phyloP scores from a whole-genome alignment of 441 rosid species.

The Erodium moschatum region DNA sequence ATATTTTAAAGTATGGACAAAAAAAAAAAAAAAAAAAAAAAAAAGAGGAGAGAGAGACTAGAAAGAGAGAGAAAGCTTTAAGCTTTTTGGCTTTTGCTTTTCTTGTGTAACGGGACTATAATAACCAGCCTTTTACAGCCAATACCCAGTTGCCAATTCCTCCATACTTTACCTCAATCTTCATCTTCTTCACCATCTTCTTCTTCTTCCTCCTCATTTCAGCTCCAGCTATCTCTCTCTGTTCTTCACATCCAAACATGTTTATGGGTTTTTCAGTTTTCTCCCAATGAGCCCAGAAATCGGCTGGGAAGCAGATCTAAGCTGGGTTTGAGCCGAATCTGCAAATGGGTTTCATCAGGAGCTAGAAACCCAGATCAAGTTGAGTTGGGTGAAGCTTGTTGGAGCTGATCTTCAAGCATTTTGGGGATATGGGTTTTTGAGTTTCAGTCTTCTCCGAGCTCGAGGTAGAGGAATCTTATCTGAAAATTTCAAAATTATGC shows the following conservation, averaged over 20 bases:
- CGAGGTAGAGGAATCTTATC: not conserved
- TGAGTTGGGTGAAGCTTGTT: not conserved
- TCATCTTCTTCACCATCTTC: constrained; percentile 4
- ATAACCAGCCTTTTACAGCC: constrained; percentile 28
- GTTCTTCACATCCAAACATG: not conserved
- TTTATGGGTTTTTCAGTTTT: not conserved
- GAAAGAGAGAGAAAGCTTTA: not conserved
- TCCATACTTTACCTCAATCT: not conserved
- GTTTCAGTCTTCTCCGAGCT: no score
- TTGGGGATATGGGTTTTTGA: constrained; percentile 25
- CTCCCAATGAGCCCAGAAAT: constrained; percentile 11
- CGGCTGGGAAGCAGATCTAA: constrained; percentile 29
- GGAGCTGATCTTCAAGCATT: constrained; percentile 26
- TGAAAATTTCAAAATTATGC: not conserved
- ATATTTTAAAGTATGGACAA: no score
- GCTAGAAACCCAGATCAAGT: constrained; percentile 25
- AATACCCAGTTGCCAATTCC: constrained; percentile 27
- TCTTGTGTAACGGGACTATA: not conserved
- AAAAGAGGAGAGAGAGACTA: not conserved
- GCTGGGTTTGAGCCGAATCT: constrained; percentile 7
- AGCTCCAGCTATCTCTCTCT: constrained; percentile 14
- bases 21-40: not conserved
- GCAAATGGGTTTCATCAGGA: constrained; percentile 10
- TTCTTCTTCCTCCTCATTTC: no score
- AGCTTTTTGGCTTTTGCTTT: not conserved